Conservation (phyloP, 2,329 filamentous ascomycete genomes). For the Paramyrothecium sp. region DNA sequence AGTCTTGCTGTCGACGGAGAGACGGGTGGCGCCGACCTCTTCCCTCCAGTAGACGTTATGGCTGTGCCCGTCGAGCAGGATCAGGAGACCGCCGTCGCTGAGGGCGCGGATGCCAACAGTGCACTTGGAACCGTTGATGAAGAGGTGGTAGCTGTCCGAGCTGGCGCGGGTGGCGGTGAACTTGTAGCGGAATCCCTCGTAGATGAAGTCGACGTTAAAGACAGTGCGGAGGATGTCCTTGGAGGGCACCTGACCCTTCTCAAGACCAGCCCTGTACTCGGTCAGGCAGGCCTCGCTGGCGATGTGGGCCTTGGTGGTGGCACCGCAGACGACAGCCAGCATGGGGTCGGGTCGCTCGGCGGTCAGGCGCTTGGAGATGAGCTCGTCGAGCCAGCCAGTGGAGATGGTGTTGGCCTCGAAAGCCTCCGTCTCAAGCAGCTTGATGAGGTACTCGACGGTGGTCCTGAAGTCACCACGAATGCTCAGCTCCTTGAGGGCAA, state of each 20-base stretch:
- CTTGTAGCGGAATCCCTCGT: constrained; percentile 94
- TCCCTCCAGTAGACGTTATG: constrained; percentile 99
- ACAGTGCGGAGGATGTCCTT: constrained; percentile 98
- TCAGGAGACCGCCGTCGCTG: constrained; percentile 88
- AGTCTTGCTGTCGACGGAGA: constrained; percentile 97
- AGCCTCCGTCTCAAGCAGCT: constrained; percentile 94
- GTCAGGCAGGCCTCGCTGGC: constrained; percentile 86
- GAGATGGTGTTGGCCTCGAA: constrained; percentile 99
- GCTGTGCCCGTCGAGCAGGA: constrained; percentile 86
- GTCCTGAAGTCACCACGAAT: constrained; percentile 99
- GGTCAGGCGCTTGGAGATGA: constrained; percentile 96
- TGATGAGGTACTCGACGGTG: constrained; percentile 98
- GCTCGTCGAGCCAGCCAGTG: constrained; percentile 96
- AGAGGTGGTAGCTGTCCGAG: constrained; percentile 91
- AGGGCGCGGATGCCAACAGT: constrained; percentile 89
- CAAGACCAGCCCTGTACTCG: constrained; percentile 84
- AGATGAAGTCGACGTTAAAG: constrained; percentile 98
- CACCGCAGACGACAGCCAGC: constrained; percentile 92
- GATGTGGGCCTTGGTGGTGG: constrained; percentile 90
- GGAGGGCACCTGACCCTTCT: constrained; percentile 95
- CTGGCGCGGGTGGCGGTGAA: constrained; percentile 95
- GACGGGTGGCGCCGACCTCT: constrained; percentile 89
- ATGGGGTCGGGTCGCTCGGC: constrained; percentile 93
- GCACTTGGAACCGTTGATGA: constrained; percentile 98
- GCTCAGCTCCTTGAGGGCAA: constrained; percentile 96